Evolutionary conservation across 2,329 filamentous ascomycete genomes (phyloP).

Genomic region (Setomelanomma holmii): DNA sequence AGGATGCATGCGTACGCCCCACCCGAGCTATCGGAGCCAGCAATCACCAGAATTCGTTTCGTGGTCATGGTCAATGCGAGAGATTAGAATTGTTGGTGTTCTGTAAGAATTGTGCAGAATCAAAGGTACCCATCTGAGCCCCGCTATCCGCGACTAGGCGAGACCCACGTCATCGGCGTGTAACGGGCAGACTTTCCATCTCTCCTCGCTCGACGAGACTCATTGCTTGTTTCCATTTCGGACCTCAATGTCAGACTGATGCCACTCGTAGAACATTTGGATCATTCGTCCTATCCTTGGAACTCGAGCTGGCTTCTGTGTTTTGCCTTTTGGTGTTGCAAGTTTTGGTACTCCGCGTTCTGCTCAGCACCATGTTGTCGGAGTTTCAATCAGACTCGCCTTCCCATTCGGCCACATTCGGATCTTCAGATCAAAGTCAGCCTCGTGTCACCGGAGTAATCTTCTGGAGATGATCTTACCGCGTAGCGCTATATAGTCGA

Average conservation of each 20-base stretch:
- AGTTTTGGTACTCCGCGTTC: neutral
- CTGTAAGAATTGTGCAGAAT: constrained; percentile 10
- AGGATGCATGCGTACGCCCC: constrained; percentile 70
- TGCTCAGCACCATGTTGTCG: neutral
- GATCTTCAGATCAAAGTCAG: constrained; percentile 43
- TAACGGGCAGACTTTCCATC: too few species aligned
- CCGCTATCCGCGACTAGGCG: constrained; percentile 34
- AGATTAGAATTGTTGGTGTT: neutral
- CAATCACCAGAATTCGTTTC: constrained; percentile 76
- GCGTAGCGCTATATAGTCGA: constrained; percentile 54
- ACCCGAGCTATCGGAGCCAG: constrained; percentile 89
- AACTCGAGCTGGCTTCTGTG: too few species aligned
- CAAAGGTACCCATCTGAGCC: constrained; percentile 22
- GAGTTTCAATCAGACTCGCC: constrained; percentile 52
- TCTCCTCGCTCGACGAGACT: too few species aligned
- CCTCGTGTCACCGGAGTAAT: too few species aligned
- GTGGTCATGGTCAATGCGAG: constrained; percentile 27
- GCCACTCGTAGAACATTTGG: too few species aligned
- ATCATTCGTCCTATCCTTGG: too few species aligned
- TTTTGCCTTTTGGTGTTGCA: too few species aligned
- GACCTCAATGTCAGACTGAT: too few species aligned
- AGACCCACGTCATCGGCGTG: constrained; percentile 30
- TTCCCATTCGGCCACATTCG: constrained; percentile 54
- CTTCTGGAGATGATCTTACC: constrained; percentile 45
- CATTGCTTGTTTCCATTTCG: too few species aligned